Base-by-base conservation (phyloP, 352 stramenopile species). In the Lagenidium giganteum region DNA sequence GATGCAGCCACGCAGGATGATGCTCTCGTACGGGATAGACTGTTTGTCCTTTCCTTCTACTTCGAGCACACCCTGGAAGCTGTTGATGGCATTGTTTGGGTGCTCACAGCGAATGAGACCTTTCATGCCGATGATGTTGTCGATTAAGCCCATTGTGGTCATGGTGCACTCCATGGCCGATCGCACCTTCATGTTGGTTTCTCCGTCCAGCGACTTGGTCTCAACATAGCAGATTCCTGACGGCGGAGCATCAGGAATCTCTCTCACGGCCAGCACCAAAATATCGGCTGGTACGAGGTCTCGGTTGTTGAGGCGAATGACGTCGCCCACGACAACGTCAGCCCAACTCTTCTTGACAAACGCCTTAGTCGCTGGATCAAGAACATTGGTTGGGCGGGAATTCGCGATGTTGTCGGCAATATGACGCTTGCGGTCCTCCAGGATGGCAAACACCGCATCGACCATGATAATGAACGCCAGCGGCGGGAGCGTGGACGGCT, bases 101-200 rank as follows among this genome's bases (percentile, higher is more conserved):
- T 79, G 67, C 39, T 95, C 83, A 34, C 76, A 95, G 3, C 70
- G 66, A 28, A 95, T 55, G 3, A 67, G 36, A 8, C 73, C 86
- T 29, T 70, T 72, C 58, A 87, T 70, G 23, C 54, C 51, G 14
- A 67, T 12, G 24, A 93, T 42, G 29, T 72, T 73, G 0, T 72
- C 52, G 12, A 57, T 26, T 1, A 43, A 37, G 1, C 70, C 66
- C 67, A 89, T 84, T 1, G 58, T 57, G 8, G 45, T 45, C 35
- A 87, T 55, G 20, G 80, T 91, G 34, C 36, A 61, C 22, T 94
- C 74, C 73, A 91, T 85, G 4, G 75, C 80, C 0, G 73, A 83
- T 6, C 87, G 75, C 14, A 94, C 69, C 58, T 97, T 97, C 66
- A 97, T 87, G 54, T 97, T 97, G 12, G 88, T 97, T 50, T 97